A percentile compares a stretch with the other conserved stretches of the same genome.
phyloP scores from a whole-genome alignment of 345 rosid genomes.

The Balakata baccata region DNA sequence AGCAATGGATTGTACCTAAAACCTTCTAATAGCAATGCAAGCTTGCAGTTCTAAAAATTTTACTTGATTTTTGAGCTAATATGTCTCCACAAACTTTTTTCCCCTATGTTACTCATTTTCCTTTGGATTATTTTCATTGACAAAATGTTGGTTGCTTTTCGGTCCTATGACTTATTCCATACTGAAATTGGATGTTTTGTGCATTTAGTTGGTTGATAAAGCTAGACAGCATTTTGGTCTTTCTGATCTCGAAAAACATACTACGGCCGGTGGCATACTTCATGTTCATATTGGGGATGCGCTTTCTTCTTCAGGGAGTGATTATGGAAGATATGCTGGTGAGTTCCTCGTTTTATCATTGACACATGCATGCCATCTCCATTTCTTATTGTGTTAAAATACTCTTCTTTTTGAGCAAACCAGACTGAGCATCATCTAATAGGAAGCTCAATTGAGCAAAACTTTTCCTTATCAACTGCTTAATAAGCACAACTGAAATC shows the following conservation, averaged over 20 bases:
- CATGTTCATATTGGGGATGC: conserved; percentile 58
- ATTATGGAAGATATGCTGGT: conserved; percentile 59
- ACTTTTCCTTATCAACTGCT: not conserved
- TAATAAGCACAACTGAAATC: not conserved
- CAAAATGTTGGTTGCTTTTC: not conserved
- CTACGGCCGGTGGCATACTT: conserved; percentile 54
- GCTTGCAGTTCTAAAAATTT: not conserved
- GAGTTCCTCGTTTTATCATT: conserved; percentile 15
- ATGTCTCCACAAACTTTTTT: not conserved
- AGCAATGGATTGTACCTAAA: not conserved
- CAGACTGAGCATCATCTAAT: too few relatives aligned
- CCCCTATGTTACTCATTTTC: not conserved
- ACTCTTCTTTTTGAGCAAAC: not conserved
- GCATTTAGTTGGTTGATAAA: conserved; percentile 59
- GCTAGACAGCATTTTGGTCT: conserved; percentile 62
- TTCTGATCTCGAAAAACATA: conserved; percentile 59
- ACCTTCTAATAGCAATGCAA: not conserved
- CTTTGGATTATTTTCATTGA: conserved; percentile 1
- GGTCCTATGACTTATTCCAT: conserved; percentile 1
- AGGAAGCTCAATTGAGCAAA: not conserved
- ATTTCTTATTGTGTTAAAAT: not conserved
- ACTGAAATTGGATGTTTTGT: conserved; percentile 10
- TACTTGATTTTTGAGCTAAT: not conserved
- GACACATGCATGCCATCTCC: not conserved
- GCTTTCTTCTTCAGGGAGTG: conserved; percentile 37